These are phyloP conservation scores for Lactarius pseudohatsudake DNA, from an alignment of 768 basidiomycete genomes.

Conservation along the genomic window DNA sequence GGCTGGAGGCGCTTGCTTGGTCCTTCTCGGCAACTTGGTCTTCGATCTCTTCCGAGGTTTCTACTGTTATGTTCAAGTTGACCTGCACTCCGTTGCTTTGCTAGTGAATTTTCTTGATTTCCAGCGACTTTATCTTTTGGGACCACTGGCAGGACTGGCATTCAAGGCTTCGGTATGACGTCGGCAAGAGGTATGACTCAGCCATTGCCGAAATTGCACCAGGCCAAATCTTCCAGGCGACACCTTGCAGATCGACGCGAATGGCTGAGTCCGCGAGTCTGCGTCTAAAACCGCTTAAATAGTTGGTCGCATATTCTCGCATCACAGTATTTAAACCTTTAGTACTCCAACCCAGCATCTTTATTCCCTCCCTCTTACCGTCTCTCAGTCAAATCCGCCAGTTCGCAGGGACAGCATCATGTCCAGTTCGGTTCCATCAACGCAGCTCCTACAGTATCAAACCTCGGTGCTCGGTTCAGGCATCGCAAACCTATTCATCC, in stretches of 20 bases:
- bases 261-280: not conserved
- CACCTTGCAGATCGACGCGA: not conserved
- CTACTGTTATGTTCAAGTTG: too few species aligned
- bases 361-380: not conserved
- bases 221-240: not conserved
- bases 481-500: constrained; percentile 1
- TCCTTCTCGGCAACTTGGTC: too few species aligned
- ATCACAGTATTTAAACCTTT: not conserved
- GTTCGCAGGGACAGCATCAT: not conserved
- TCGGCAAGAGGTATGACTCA: too few species aligned
- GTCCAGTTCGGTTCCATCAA: not conserved
- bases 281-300: not conserved
- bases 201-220: too few species aligned
- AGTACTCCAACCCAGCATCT: not conserved
- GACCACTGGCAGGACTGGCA: too few species aligned
- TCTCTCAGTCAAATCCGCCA: not conserved
- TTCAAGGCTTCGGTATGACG: too few species aligned
- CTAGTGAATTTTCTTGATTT: too few species aligned
- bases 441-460: not conserved
- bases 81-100: too few species aligned
- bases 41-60: too few species aligned
- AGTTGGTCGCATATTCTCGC: not conserved
- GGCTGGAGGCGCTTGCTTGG: too few species aligned
- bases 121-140: too few species aligned
- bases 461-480: constrained; percentile 4